phyloP scores from a whole-genome alignment of 2,329 filamentous ascomycete species.

The Periconia digitata region DNA sequence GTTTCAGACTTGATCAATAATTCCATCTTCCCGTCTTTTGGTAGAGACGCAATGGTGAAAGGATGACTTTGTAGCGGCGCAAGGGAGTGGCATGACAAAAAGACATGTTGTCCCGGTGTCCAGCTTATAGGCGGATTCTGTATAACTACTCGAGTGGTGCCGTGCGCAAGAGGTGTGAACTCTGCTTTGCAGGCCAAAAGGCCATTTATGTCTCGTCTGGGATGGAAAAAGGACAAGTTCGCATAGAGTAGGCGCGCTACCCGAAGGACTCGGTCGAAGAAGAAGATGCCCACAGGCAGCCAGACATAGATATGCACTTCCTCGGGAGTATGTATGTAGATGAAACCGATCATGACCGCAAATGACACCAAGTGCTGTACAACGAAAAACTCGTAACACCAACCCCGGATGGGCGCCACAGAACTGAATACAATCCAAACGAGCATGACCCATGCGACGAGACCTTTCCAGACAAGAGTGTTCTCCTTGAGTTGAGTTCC shows the following conservation, averaged over 20 bases:
- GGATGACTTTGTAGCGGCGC: constrained; percentile 64
- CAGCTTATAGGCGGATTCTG: constrained; percentile 58
- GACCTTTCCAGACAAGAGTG: constrained; percentile 66
- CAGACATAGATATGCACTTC: constrained; percentile 65
- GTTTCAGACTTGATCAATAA: constrained; percentile 58
- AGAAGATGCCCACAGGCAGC: constrained; percentile 65
- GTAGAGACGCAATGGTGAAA: constrained; percentile 63
- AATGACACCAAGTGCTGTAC: constrained; percentile 67
- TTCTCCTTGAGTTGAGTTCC: constrained; percentile 61
- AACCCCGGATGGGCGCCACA: constrained; percentile 64
- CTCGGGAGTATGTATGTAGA: constrained; percentile 64
- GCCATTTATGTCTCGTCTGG: constrained; percentile 31
- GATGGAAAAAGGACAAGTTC: constrained; percentile 45
- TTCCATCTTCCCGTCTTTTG: constrained; percentile 57
- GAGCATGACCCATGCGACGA: constrained; percentile 67
- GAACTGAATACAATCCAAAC: constrained; percentile 67
- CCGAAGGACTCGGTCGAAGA: constrained; percentile 63
- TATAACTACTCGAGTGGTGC: constrained; percentile 60
- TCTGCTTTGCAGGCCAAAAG: constrained; percentile 43
- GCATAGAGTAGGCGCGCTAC: constrained; percentile 38
- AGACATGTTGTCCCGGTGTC: constrained; percentile 65
- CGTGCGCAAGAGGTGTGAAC: constrained; percentile 52
- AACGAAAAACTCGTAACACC: constrained; percentile 70
- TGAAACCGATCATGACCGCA: constrained; percentile 62
- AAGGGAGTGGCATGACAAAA: constrained; percentile 60